Conservation (phyloP, 345 rosid species). For the Bretschneidera sinensis region DNA sequence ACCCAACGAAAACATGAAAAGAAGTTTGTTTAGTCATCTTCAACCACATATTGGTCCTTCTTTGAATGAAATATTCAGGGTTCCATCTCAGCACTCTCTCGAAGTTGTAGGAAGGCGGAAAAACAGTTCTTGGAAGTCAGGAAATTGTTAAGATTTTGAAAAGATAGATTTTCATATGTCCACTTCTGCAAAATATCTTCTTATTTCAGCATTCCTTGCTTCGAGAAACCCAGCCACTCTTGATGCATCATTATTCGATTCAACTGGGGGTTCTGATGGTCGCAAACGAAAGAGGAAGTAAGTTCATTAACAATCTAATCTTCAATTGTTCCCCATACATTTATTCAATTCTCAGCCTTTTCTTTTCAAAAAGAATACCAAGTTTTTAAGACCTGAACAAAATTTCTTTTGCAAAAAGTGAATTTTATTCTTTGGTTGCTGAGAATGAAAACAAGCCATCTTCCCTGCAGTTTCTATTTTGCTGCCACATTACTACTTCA, state of each 20-base stretch:
- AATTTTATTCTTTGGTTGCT: too few species aligned
- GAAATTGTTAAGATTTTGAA: constrained; percentile 31
- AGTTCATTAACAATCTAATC: constrained; percentile 25
- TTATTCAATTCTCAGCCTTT: neutral
- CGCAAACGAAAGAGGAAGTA: constrained; percentile 82
- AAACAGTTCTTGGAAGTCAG: constrained; percentile 30
- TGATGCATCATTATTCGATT: constrained; percentile 90
- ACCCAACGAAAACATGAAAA: constrained; percentile 70
- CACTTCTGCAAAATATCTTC: constrained; percentile 76
- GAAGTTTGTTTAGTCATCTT: constrained; percentile 64
- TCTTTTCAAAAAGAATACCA: too few species aligned
- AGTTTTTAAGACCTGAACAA: too few species aligned
- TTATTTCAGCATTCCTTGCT: constrained; percentile 88
- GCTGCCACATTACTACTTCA: too few species aligned
- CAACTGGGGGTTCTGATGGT: constrained; percentile 65
- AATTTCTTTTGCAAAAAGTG: too few species aligned
- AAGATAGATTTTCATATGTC: constrained; percentile 76
- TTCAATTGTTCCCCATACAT: neutral
- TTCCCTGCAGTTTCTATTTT: too few species aligned
- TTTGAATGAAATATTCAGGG: constrained; percentile 65
- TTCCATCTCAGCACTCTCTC: constrained; percentile 32
- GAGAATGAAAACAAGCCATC: too few species aligned
- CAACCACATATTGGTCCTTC: constrained; percentile 51
- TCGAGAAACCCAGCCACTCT: constrained; percentile 93
- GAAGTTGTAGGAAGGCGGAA: constrained; percentile 37